These are phyloP conservation scores for Penicillium mononematosum DNA, from an alignment of 495 filamentous ascomycete species.

Conservation along the genomic window DNA sequence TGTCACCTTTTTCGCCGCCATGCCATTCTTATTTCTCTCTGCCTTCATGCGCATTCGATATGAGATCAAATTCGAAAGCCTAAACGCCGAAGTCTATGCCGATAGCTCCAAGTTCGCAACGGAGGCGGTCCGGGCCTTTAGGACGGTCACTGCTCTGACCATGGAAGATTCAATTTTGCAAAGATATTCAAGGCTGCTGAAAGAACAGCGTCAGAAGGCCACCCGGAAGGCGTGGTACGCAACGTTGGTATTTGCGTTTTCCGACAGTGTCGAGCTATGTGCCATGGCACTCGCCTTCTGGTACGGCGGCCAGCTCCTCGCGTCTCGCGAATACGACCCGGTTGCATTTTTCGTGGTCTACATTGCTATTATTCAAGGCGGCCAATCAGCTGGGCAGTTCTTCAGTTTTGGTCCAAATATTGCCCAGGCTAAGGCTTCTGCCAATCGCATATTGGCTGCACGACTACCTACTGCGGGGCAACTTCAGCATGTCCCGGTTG, in stretches of 20 bases:
- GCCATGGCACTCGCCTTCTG: constrained; percentile 59
- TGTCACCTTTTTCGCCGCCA: constrained; percentile 52
- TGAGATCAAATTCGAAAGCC: constrained; percentile 51
- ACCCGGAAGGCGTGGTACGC: constrained; percentile 52
- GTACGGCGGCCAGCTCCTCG: constrained; percentile 58
- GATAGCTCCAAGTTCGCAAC: constrained; percentile 54
- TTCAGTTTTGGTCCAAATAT: constrained; percentile 51
- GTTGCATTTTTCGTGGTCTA: constrained; percentile 59
- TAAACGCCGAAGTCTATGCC: constrained; percentile 57
- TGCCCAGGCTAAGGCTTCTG: constrained; percentile 57
- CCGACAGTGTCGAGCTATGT: constrained; percentile 47
- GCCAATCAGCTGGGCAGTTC: constrained; percentile 53
- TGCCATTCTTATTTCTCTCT: constrained; percentile 55
- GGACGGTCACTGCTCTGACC: constrained; percentile 55
- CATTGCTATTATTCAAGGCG: constrained; percentile 57
- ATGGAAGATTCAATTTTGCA: constrained; percentile 51
- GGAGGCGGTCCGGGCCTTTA: constrained; percentile 58
- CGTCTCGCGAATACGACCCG: constrained; percentile 48
- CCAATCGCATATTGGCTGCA: constrained; percentile 44
- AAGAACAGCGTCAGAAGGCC: constrained; percentile 50
- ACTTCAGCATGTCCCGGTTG: background rate
- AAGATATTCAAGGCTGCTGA: constrained; percentile 50
- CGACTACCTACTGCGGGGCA: background rate
- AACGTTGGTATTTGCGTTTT: constrained; percentile 35
- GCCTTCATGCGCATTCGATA: constrained; percentile 55